Percentiles rank a stretch among this genome's conserved stretches.
phyloP scores from a whole-genome alignment of 176 grass and related monocot species.

The Sorghum bicolor region Sorghum_bicolor_NCBIv3 NC_012872.2:59054501-59055000 shows the following conservation, averaged over 20 bases:
- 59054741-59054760: conserved; percentile 16
- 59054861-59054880: conserved; percentile 16
- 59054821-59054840: conserved; percentile 23
- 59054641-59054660: conserved; percentile 40
- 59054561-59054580: not conserved
- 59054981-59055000: not conserved
- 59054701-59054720: not conserved
- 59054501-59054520: no score
- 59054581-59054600: conserved; percentile 34
- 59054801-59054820: conserved; percentile 51
- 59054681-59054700: conserved; percentile 7
- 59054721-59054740: conserved; percentile 9
- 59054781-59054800: conserved; percentile 42
- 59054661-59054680: conserved; percentile 18
- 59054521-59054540: no score
- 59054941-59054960: no score
- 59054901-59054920: not conserved
- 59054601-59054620: conserved; percentile 45
- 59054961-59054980: not conserved
- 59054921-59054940: no score
- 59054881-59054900: not conserved
- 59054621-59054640: conserved; percentile 27
- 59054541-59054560: not conserved
- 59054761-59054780: conserved; percentile 39
- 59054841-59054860: conserved; percentile 25